phyloP scores from a whole-genome alignment of 257 asterid species.

The Oldenlandia corymbosa region DNA sequence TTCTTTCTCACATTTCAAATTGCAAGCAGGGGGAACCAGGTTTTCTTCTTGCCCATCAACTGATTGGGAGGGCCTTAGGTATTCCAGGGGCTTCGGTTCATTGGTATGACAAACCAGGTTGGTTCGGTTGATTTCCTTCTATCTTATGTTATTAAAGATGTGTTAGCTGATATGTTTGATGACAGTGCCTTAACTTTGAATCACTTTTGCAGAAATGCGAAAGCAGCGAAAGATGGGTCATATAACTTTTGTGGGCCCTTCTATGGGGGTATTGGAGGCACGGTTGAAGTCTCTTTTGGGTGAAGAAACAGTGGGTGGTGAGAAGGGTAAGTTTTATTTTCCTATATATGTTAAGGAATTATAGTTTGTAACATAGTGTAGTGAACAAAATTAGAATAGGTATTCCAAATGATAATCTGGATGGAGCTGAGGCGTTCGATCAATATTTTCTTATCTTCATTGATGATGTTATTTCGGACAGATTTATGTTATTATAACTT shows the following conservation, averaged over 20 bases:
- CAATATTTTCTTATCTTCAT: neutral
- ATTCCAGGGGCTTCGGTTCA: conserved; percentile 84
- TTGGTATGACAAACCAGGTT: conserved; percentile 99
- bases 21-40: conserved; percentile 75
- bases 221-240: conserved; percentile 99
- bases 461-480: neutral
- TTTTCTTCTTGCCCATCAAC: conserved; percentile 58
- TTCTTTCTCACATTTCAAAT: neutral
- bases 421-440: no score
- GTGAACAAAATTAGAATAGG: neutral
- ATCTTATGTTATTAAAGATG: neutral
- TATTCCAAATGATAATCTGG: no score
- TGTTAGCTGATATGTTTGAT: neutral
- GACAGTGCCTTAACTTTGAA: conserved; percentile 2
- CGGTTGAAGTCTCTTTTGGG: conserved; percentile 49
- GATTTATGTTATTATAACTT: no score
- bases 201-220: conserved; percentile 57
- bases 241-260: conserved; percentile 78
- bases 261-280: conserved; percentile 73
- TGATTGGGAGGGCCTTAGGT: conserved; percentile 65
- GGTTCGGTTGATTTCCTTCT: conserved; percentile 19
- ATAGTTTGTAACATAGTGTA: neutral
- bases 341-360: neutral
- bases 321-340: conserved; percentile 42
- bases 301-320: conserved; percentile 41